Percentiles rank a stretch among this genome's conserved stretches.
These are phyloP conservation scores for Inonotus obliquus DNA, from an alignment of 1,284 basidiomycete species.

Conservation along the genomic window DNA sequence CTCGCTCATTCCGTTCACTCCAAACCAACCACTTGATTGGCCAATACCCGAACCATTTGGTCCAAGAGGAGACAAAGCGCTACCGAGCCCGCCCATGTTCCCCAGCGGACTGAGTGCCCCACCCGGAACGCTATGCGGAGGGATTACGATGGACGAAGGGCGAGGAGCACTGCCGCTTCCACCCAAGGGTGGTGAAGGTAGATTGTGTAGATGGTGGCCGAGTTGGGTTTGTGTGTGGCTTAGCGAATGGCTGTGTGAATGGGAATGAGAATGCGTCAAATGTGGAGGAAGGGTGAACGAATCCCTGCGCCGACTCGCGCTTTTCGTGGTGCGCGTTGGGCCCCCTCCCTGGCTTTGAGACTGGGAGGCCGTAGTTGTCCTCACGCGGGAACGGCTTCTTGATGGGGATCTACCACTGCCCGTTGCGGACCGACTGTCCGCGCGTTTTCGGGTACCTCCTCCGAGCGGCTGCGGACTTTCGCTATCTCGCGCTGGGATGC, in stretches of 20 bases:
- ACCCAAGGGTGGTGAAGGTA: slow-evolving; percentile 3
- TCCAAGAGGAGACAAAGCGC: slow-evolving; percentile 10
- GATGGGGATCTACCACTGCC: slow-evolving; percentile 29
- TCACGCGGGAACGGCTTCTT: slow-evolving; percentile 41
- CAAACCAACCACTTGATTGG: slow-evolving; percentile 8
- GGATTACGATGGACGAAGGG: slow-evolving; percentile 23
- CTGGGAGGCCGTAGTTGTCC: slow-evolving; percentile 18
- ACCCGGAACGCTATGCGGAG: slow-evolving; percentile 11
- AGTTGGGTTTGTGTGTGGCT: background rate
- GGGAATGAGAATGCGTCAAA: slow-evolving; percentile 10
- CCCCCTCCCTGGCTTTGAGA: slow-evolving; percentile 29
- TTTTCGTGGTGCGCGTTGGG: slow-evolving; percentile 42
- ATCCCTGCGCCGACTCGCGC: slow-evolving; percentile 32
- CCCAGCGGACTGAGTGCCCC: slow-evolving; percentile 11
- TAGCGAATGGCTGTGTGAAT: background rate
- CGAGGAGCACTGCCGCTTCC: background rate
- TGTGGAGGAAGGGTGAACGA: slow-evolving; percentile 17
- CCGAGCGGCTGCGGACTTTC: slow-evolving; percentile 2
- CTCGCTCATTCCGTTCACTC: background rate
- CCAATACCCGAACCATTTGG: background rate
- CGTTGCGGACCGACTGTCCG: slow-evolving; percentile 22
- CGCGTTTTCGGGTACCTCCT: background rate
- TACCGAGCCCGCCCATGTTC: slow-evolving; percentile 10
- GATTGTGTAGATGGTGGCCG: background rate
- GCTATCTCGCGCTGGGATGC: slow-evolving; percentile 7